These are phyloP conservation scores for Phialophora chinensis DNA, from an alignment of 2,329 filamentous ascomycete species.

Conservation along the genomic window DNA sequence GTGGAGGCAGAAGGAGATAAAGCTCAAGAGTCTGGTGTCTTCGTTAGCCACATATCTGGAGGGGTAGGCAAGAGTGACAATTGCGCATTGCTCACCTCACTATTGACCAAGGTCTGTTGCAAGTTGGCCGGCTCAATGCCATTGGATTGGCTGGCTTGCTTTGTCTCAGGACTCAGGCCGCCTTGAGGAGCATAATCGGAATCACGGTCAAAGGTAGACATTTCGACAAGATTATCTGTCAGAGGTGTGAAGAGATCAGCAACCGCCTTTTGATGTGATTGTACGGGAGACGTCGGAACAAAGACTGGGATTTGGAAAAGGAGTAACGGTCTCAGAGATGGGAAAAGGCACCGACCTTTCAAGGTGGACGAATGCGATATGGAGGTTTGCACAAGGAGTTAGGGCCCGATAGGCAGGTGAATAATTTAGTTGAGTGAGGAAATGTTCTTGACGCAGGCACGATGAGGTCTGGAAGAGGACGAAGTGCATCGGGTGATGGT, in stretches of 20 bases:
- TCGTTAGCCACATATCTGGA: conserved; percentile 18
- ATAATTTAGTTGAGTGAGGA: neutral
- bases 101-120: conserved; percentile 35
- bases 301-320: conserved; percentile 1
- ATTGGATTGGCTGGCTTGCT: conserved; percentile 26
- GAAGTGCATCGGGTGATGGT: conserved; percentile 1
- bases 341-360: neutral
- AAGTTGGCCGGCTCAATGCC: conserved; percentile 20
- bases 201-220: conserved; percentile 19
- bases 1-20: conserved; percentile 6
- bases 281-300: conserved; percentile 1
- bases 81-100: conserved; percentile 31
- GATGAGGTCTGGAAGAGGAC: conserved; percentile 15
- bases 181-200: neutral
- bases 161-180: conserved; percentile 2
- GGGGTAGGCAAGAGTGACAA: neutral
- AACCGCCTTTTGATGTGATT: neutral
- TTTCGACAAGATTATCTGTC: conserved; percentile 4
- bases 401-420: neutral
- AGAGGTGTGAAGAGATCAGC: neutral
- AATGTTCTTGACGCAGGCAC: conserved; percentile 5
- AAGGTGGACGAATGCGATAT: conserved; percentile 8
- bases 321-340: neutral
- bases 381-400: neutral
- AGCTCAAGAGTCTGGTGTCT: neutral